A percentile compares a stretch with the other conserved stretches of the same genome.
Conservation (phyloP, 1,284 basidiomycete genomes). For the Cutaneotrichosporon arboriforme region DNA sequence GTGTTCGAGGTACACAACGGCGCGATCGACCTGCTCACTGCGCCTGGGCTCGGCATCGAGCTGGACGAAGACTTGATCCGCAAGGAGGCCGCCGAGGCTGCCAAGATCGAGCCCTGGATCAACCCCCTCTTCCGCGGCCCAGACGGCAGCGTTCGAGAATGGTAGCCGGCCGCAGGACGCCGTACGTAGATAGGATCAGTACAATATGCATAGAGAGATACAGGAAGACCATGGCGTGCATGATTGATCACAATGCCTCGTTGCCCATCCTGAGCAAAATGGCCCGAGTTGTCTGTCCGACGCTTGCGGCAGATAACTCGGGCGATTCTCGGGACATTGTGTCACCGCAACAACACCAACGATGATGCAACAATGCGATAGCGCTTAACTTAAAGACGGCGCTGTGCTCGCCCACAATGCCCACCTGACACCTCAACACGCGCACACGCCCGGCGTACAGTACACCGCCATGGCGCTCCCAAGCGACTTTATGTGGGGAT, state of each 20-base stretch:
- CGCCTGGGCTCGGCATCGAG: constrained; percentile 63
- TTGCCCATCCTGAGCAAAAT: no score
- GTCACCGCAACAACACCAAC: no score
- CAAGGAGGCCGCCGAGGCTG: constrained; percentile 49
- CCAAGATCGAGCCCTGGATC: constrained; percentile 50
- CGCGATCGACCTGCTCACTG: constrained; percentile 56
- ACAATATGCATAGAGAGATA: not conserved
- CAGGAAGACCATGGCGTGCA: no score
- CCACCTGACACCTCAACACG: no score
- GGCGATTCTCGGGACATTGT: no score
- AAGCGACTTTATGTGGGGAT: constrained; percentile 63
- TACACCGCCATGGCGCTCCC: constrained; percentile 10
- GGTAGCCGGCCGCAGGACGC: constrained; percentile 45
- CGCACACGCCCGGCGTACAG: no score
- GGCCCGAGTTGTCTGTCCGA: no score
- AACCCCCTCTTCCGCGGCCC: constrained; percentile 61
- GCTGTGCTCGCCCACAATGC: no score
- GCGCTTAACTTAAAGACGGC: no score
- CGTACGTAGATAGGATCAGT: not conserved
- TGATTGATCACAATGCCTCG: no score
- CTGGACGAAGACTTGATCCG: constrained; percentile 63
- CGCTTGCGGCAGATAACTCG: no score
- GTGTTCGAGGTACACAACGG: constrained; percentile 63
- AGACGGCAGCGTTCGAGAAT: constrained; percentile 56
- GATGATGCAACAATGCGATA: no score